Evolutionary conservation across 805 yeast species (phyloP).

Genomic region (Kuraishia ogatae): DNA sequence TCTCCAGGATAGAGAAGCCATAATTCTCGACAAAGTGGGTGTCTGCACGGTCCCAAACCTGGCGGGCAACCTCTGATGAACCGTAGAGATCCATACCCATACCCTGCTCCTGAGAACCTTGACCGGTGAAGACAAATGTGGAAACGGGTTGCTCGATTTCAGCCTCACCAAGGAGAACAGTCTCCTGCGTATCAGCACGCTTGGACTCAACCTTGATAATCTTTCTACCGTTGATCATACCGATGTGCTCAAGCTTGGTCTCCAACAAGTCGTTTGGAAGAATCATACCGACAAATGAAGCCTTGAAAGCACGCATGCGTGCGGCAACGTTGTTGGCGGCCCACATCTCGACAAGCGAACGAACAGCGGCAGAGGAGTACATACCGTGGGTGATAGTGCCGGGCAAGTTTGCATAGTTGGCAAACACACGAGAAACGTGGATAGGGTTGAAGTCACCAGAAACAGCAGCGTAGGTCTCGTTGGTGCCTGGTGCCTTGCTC

Average conservation of each 20-base stretch:
- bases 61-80: conserved; percentile 82
- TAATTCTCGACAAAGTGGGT: conserved; percentile 84
- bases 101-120: conserved; percentile 99
- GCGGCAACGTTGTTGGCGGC: conserved; percentile 96
- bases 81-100: conserved; percentile 99
- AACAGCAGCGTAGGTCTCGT: conserved; percentile 93
- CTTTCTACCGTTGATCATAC: conserved; percentile 99
- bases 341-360: conserved; percentile 94
- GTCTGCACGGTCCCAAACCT: conserved; percentile 98
- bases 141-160: conserved; percentile 98
- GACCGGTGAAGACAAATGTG: conserved; percentile 97
- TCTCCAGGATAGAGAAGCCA: conserved; percentile 94
- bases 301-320: conserved; percentile 90
- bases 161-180: conserved; percentile 89
- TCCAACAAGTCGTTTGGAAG: conserved; percentile 87
- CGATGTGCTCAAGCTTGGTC: conserved; percentile 87
- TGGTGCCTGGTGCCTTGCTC: conserved; percentile 86
- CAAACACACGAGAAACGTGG: conserved; percentile 92
- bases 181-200: conserved; percentile 69
- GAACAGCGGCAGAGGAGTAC: conserved; percentile 94
- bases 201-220: conserved; percentile 85
- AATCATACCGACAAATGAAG: conserved; percentile 93
- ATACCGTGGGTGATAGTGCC: conserved; percentile 99
- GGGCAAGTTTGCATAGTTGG: conserved; percentile 86
- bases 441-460: conserved; percentile 99